Conservation (phyloP, 805 yeast genomes). For the Lipomyces sp. region DNA sequence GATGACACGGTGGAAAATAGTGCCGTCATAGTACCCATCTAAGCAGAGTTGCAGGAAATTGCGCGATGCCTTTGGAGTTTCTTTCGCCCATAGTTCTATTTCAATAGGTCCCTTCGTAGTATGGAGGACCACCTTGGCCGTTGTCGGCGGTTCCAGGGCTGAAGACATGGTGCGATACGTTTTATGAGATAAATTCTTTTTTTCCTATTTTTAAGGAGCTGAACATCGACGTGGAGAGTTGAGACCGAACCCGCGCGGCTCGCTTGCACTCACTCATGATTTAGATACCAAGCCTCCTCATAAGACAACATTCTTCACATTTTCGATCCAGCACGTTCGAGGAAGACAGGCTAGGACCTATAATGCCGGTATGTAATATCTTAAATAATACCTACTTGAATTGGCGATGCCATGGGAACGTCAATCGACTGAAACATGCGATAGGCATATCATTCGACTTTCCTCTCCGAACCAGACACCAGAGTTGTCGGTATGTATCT, state of each 20-base stretch:
- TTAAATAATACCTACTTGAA: neutral
- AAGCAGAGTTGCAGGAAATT: constrained; percentile 57
- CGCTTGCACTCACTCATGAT: no score
- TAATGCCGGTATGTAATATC: constrained; percentile 23
- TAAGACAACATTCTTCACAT: no score
- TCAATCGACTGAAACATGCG: neutral
- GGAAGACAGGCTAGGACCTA: neutral
- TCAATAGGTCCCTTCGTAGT: constrained; percentile 65
- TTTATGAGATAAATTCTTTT: neutral
- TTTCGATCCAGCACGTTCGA: no score
- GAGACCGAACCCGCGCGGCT: no score
- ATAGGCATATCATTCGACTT: constrained; percentile 47
- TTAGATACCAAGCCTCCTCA: no score
- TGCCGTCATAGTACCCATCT: constrained; percentile 51
- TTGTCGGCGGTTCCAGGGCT: constrained; percentile 57
- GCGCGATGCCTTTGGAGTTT: constrained; percentile 57
- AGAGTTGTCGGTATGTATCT: constrained; percentile 38
- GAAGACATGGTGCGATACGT: constrained; percentile 31
- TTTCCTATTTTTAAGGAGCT: no score
- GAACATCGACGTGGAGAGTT: no score
- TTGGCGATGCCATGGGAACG: neutral
- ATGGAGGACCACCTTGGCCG: constrained; percentile 59
- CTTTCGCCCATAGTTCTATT: constrained; percentile 72
- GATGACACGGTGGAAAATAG: constrained; percentile 51
- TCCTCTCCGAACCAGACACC: constrained; percentile 44